These are phyloP conservation scores for Colletotrichum sp. DNA, from an alignment of 2,329 filamentous ascomycete genomes.

Conservation along the genomic window DNA sequence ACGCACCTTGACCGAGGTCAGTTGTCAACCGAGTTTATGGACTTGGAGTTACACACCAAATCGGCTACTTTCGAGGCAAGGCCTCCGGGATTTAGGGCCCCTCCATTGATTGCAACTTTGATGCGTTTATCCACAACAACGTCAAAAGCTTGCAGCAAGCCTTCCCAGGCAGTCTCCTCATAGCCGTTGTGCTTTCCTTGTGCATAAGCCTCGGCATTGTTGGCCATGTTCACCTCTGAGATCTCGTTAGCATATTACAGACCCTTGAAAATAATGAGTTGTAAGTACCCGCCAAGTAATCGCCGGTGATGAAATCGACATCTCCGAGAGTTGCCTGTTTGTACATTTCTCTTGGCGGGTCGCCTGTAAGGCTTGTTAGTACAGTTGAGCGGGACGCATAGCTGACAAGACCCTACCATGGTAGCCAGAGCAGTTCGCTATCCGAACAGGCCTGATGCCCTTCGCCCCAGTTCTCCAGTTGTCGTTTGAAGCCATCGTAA, in stretches of 20 bases:
- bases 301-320: background rate
- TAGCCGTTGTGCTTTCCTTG: background rate
- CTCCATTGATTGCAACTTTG: background rate
- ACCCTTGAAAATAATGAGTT: background rate
- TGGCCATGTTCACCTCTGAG: background rate
- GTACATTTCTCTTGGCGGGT: background rate
- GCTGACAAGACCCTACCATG: background rate
- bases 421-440: background rate
- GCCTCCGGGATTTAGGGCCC: background rate
- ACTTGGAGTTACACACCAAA: background rate
- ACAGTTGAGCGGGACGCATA: rapidly evolving
- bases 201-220: background rate
- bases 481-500: rapidly evolving
- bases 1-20: background rate
- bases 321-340: background rate
- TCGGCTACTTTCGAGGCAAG: background rate
- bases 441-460: background rate
- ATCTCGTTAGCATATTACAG: background rate
- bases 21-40: background rate
- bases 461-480: rapidly evolving
- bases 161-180: background rate
- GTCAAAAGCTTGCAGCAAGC: background rate
- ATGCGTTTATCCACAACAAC: background rate
- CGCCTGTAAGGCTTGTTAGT: background rate
- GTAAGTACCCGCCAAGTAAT: background rate